phyloP scores from a whole-genome alignment of 352 stramenopile species.

The Pythium oligandrum region DNA sequence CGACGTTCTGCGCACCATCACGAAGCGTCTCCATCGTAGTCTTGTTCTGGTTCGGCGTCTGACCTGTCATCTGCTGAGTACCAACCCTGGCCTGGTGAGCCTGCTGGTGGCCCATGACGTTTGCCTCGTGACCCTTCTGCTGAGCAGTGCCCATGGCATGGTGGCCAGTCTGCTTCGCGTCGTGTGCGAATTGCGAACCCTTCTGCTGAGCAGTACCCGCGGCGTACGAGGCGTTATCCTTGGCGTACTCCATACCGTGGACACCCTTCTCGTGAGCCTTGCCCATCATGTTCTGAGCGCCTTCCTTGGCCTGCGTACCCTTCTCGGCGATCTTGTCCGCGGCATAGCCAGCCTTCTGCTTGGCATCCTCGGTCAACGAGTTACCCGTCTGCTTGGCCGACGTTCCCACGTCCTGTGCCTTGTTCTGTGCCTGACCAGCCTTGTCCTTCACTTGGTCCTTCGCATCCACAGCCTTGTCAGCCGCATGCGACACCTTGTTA shows the following conservation, averaged over 20 bases:
- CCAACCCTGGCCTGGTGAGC: no score
- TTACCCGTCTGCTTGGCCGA: conserved; percentile 22
- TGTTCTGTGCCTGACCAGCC: conserved; percentile 19
- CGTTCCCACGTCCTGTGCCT: conserved; percentile 18
- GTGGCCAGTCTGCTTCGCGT: no score
- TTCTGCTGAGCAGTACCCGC: no score
- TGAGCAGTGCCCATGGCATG: no score
- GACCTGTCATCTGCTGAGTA: conserved; percentile 9
- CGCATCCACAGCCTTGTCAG: conserved; percentile 17
- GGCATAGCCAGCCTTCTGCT: conserved; percentile 19
- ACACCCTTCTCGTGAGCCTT: no score
- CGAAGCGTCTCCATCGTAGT: conserved; percentile 11
- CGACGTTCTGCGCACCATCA: conserved; percentile 12
- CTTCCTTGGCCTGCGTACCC: conserved; percentile 16
- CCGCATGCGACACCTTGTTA: conserved; percentile 12
- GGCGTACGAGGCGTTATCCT: no score
- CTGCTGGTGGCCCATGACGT: no score
- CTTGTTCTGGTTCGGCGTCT: conserved; percentile 18
- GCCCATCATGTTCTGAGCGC: background rate
- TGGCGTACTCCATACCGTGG: no score
- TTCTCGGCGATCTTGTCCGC: conserved; percentile 18
- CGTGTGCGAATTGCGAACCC: no score
- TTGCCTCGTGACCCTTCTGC: no score
- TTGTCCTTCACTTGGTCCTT: conserved; percentile 14
- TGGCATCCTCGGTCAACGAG: conserved; percentile 15